These are phyloP conservation scores for Evernia prunastri DNA, from an alignment of 495 filamentous ascomycete species.

Conservation along the genomic window DNA sequence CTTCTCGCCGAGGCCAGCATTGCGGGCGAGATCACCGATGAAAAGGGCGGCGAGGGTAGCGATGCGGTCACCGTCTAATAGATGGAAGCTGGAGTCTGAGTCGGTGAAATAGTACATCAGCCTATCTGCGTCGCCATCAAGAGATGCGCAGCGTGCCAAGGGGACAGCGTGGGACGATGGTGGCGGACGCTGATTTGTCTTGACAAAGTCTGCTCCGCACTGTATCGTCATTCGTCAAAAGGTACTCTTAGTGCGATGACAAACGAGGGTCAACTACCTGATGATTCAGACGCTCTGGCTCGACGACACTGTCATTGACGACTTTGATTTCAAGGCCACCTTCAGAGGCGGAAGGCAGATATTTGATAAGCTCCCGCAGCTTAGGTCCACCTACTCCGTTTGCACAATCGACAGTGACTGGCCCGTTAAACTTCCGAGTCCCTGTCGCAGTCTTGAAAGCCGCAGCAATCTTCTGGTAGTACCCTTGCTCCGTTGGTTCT, in stretches of 20 bases:
- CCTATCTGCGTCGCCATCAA: slow-evolving; percentile 93
- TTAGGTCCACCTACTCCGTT: slow-evolving; percentile 96
- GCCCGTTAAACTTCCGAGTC: slow-evolving; percentile 61
- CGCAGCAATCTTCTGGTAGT: slow-evolving; percentile 81
- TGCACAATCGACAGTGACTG: slow-evolving; percentile 85
- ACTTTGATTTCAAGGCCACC: slow-evolving; percentile 73
- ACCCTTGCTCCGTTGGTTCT: slow-evolving; percentile 79
- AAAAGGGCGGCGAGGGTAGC: slow-evolving; percentile 90
- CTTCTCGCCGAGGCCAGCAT: slow-evolving; percentile 68
- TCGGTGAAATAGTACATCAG: slow-evolving; percentile 93
- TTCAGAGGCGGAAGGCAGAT: slow-evolving; percentile 57
- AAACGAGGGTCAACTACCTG: slow-evolving; percentile 46
- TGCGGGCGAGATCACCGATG: slow-evolving; percentile 79
- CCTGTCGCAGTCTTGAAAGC: slow-evolving; percentile 78
- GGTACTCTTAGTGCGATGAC: background rate
- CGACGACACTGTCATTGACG: slow-evolving; percentile 83
- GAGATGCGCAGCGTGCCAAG: slow-evolving; percentile 79
- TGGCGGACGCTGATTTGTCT: slow-evolving; percentile 89
- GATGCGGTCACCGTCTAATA: slow-evolving; percentile 95
- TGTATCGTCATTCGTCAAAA: slow-evolving; percentile 33
- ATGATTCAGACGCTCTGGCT: slow-evolving; percentile 79
- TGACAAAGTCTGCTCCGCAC: slow-evolving; percentile 96
- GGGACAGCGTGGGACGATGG: slow-evolving; percentile 67
- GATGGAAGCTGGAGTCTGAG: slow-evolving; percentile 70
- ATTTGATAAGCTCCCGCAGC: slow-evolving; percentile 77